A percentile compares a stretch with the other conserved stretches of the same genome.
Evolutionary conservation across 805 yeast genomes (phyloP).

Genomic region (Candida incommunis): DNA sequence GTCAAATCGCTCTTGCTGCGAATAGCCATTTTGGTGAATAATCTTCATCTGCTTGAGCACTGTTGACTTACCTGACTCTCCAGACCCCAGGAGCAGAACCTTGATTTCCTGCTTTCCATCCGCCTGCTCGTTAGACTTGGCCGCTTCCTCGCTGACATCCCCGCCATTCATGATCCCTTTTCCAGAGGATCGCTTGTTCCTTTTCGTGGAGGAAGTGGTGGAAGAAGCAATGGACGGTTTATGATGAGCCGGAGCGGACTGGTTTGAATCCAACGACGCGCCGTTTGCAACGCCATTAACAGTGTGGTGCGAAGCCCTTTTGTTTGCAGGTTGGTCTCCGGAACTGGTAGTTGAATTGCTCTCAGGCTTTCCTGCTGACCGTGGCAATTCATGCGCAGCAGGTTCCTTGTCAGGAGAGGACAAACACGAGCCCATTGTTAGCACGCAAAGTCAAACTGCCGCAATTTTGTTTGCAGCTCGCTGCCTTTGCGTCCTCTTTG

Average conservation of each 20-base stretch:
- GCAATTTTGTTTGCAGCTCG: too few species aligned
- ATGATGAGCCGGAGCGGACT: not conserved
- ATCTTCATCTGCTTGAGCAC: slow-evolving; percentile 81
- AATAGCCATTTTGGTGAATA: slow-evolving; percentile 56
- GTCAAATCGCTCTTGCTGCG: slow-evolving; percentile 55
- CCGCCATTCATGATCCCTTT: not conserved
- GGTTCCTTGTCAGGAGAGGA: not conserved
- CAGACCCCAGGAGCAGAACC: slow-evolving; percentile 75
- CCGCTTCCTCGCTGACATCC: not conserved
- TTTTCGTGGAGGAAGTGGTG: not conserved
- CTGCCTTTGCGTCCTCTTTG: too few species aligned
- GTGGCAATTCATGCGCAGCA: not conserved
- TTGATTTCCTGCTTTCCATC: slow-evolving; percentile 36
- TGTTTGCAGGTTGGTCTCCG: too few species aligned
- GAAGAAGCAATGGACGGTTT: not conserved
- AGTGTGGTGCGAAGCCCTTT: not conserved
- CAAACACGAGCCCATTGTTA: not conserved
- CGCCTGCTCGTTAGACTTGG: not conserved
- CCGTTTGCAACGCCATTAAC: too few species aligned
- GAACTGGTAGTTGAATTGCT: too few species aligned
- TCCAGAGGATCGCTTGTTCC: not conserved
- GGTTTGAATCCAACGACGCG: too few species aligned
- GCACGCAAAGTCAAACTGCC: too few species aligned
- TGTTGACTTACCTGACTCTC: slow-evolving; percentile 90
- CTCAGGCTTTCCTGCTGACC: not conserved